These are phyloP conservation scores for Coemansia sp. DNA, from an alignment of 192 early-diverging fungal genomes.

Conservation along the genomic window DNA sequence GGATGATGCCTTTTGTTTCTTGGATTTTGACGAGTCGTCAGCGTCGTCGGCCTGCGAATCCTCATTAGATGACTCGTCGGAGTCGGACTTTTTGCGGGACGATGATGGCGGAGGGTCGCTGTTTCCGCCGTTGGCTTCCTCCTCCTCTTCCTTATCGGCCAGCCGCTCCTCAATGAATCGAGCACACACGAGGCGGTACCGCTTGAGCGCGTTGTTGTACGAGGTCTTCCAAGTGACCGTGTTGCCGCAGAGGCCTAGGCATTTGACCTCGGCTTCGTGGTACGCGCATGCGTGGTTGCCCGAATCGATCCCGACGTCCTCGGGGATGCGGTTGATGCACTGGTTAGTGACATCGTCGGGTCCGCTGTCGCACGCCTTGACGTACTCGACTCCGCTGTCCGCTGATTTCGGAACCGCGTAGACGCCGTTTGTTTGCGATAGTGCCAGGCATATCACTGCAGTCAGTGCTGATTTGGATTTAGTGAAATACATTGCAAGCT, in stretches of 20 bases:
- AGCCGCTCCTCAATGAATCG: conserved; percentile 44
- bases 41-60: conserved; percentile 1
- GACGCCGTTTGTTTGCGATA: not conserved
- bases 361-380: conserved; percentile 49
- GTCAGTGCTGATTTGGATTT: not conserved
- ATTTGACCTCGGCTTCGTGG: conserved; percentile 52
- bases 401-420: conserved; percentile 8
- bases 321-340: conserved; percentile 54
- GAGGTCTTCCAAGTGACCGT: conserved; percentile 50
- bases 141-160: conserved; percentile 45
- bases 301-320: conserved; percentile 36
- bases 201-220: conserved; percentile 46
- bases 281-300: conserved; percentile 51
- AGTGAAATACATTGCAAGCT: not conserved
- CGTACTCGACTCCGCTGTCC: conserved; percentile 36
- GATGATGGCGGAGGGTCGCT: conserved; percentile 8
- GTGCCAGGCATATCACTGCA: not conserved
- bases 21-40: conserved; percentile 7
- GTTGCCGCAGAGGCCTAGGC: conserved; percentile 51
- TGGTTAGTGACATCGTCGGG: conserved; percentile 51
- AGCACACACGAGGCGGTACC: conserved; percentile 51
- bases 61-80: not conserved
- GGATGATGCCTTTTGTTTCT: conserved; percentile 3
- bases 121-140: conserved; percentile 14
- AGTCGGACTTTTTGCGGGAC: conserved; percentile 8